Base-by-base conservation (phyloP, 2,329 filamentous ascomycete genomes). In the Lecanicillium sp. region DNA sequence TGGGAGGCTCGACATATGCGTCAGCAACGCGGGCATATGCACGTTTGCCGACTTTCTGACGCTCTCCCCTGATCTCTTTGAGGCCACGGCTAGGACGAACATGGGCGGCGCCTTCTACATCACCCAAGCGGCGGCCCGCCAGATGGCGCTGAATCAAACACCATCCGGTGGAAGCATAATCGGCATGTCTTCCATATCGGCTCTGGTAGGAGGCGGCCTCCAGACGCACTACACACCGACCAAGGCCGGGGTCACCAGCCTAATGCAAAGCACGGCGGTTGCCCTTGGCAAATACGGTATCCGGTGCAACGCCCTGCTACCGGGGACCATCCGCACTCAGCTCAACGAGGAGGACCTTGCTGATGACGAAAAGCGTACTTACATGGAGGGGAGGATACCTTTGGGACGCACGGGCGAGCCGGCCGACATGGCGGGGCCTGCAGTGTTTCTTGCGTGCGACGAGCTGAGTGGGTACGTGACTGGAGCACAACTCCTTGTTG, bases 211-310 rank as follows among this genome's bases (percentile, higher is more conserved):
- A 28, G 87, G 87, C 31, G 84, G 81, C 0, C 68, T 72, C 33
- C 87, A 94, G 64, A 81, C 78, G 18, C 87, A 94, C 56, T 94
- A 94, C 62, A 94, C 87, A 13, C 85, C 87, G 9, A 94, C 87
- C 13, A 94, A 94, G 61, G 87, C 87, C 0, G 87, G 86, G 3
- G 73, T 94, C 3, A 56, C 86, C 28, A 84, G 78, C 33, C 68
- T 94, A 32, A 92, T 94, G 77, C 87, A 94, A 65, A 87, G 81
- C 47, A 79, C 78, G 28, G 87, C 87, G 0, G 83, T 86, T 25
- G 85, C 87, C 8, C 61, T 94, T 32, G 87, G 87, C 0, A 73
- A 77, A 52, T 74, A 92, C 58, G 68, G 71, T 5, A 88, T 94
- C 39, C 65, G 87, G 37, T 94, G 87, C 57, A 94, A 94, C 58